These are phyloP conservation scores for Yamadazyma atlantica DNA, from an alignment of 1,139 yeast genomes.

Conservation along the genomic window DNA sequence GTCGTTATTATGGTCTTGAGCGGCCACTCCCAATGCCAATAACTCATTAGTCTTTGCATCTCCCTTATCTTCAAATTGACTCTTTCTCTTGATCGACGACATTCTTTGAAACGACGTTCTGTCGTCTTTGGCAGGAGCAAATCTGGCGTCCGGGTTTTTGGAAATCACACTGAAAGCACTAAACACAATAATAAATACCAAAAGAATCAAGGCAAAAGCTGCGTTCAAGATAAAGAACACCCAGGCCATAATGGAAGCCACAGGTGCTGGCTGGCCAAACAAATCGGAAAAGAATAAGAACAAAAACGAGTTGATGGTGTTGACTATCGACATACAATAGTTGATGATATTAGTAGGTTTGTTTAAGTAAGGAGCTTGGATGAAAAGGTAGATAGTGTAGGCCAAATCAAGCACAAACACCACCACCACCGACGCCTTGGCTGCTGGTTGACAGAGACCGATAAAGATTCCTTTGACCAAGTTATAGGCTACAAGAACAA, in stretches of 20 bases:
- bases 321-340: constrained; percentile 63
- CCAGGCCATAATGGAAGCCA: constrained; percentile 78
- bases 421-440: constrained; percentile 66
- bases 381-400: constrained; percentile 57
- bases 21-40: constrained; percentile 64
- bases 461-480: constrained; percentile 63
- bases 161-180: constrained; percentile 57
- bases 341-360: constrained; percentile 68
- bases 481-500: constrained; percentile 53
- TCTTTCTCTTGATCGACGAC: constrained; percentile 35
- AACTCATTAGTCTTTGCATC: constrained; percentile 46
- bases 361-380: constrained; percentile 65
- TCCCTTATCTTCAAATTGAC: constrained; percentile 10
- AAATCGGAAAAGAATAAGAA: constrained; percentile 73
- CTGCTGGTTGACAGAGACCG: constrained; percentile 67
- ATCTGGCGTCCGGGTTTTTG: constrained; percentile 80
- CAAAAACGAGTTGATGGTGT: constrained; percentile 67
- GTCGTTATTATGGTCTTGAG: constrained; percentile 65
- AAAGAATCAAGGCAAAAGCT: constrained; percentile 65
- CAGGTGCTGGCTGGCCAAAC: constrained; percentile 67
- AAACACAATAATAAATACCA: constrained; percentile 60
- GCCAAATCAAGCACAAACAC: constrained; percentile 65
- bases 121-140: constrained; percentile 81
- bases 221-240: constrained; percentile 76
- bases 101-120: constrained; percentile 76